Conservation (phyloP, 2,329 filamentous ascomycete genomes). For the Madurella fahalii region DNA sequence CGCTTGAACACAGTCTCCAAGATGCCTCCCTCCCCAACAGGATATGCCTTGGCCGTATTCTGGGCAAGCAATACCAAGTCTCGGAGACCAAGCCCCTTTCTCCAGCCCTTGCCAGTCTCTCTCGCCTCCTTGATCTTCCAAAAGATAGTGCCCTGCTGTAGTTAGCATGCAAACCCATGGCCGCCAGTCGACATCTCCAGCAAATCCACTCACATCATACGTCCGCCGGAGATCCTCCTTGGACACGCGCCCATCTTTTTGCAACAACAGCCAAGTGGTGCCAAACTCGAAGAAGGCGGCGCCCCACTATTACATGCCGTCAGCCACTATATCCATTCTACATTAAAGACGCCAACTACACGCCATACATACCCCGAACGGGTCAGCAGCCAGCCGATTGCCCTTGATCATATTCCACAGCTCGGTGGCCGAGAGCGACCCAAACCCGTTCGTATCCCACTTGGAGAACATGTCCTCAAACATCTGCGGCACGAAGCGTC, state of each 20-base stretch:
- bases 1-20: not conserved
- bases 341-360: not conserved
- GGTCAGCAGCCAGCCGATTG: slow-evolving; percentile 40
- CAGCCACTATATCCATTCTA: not conserved
- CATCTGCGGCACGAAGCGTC: slow-evolving; percentile 44
- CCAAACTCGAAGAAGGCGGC: slow-evolving; percentile 33
- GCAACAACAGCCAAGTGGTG: slow-evolving; percentile 51
- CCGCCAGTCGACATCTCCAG: not conserved
- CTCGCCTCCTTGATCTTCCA: slow-evolving; percentile 19
- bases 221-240: slow-evolving; percentile 47
- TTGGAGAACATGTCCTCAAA: slow-evolving; percentile 50
- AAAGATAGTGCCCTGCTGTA: slow-evolving; percentile 19
- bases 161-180: not conserved
- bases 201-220: slow-evolving; percentile 20
- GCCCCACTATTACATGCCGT: slow-evolving; percentile 13
- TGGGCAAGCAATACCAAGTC: not conserved
- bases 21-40: not conserved
- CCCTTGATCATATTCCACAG: slow-evolving; percentile 36
- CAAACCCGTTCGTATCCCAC: slow-evolving; percentile 37
- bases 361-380: slow-evolving; percentile 38
- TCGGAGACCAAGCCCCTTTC: slow-evolving; percentile 16
- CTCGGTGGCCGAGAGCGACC: slow-evolving; percentile 37
- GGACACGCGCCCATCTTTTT: slow-evolving; percentile 50
- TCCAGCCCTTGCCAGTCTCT: slow-evolving; percentile 14
- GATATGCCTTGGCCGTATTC: not conserved